Evolutionary conservation across 306 rosid species (phyloP).

Genomic region (Vigna reflexopilosa): DNA sequence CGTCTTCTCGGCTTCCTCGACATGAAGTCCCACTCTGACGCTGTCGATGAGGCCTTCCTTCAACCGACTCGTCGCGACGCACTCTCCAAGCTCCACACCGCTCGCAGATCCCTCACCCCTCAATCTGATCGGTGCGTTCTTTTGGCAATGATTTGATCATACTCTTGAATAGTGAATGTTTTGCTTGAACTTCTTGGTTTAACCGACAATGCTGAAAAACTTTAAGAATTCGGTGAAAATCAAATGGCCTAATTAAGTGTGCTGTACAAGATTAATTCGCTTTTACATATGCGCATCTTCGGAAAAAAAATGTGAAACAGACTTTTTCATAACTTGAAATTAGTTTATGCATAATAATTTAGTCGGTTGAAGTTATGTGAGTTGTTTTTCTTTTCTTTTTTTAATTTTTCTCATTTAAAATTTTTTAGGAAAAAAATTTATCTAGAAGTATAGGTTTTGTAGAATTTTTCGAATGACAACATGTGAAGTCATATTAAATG

Average conservation of each 20-base stretch:
- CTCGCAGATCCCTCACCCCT: constrained; percentile 66
- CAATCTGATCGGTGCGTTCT: constrained; percentile 66
- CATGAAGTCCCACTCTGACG: constrained; percentile 57
- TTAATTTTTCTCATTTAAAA: too few species aligned
- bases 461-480: too few species aligned
- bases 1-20: constrained; percentile 90
- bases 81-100: constrained; percentile 51
- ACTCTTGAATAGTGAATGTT: background rate
- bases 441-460: too few species aligned
- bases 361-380: too few species aligned
- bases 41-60: constrained; percentile 68
- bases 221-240: background rate
- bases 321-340: too few species aligned
- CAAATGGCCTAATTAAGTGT: background rate
- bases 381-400: too few species aligned
- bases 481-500: too few species aligned
- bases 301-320: too few species aligned
- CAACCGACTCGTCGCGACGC: constrained; percentile 73
- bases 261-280: too few species aligned
- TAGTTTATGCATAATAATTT: too few species aligned
- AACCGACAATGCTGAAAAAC: background rate
- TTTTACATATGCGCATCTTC: too few species aligned
- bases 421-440: too few species aligned
- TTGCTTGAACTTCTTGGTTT: background rate
- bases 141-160: background rate